Evolutionary conservation across 2,329 filamentous ascomycete species (phyloP).

Genomic region (Ophiostoma pallidulum): DNA sequence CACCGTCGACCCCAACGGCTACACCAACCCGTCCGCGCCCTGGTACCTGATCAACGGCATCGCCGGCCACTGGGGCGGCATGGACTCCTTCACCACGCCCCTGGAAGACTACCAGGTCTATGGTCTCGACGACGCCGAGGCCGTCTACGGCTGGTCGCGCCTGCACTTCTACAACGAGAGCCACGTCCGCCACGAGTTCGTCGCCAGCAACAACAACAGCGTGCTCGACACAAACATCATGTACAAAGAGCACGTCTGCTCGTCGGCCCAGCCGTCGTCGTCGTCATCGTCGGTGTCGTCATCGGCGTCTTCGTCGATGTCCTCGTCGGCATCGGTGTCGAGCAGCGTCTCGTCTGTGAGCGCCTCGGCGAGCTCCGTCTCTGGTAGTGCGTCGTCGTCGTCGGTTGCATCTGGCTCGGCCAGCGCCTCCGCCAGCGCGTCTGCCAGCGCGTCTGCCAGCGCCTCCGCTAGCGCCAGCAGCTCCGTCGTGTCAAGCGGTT

Average conservation of each 20-base stretch:
- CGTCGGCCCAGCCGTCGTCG: not conserved
- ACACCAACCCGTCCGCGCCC: constrained; percentile 17
- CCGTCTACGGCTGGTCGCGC: constrained; percentile 28
- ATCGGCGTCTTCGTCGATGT: not conserved
- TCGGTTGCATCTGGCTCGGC: too few species aligned
- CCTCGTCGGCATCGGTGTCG: not conserved
- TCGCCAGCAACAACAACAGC: constrained; percentile 23
- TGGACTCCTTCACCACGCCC: constrained; percentile 15
- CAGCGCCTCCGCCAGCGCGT: not conserved
- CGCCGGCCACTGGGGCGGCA: constrained; percentile 20
- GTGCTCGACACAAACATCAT: constrained; percentile 25
- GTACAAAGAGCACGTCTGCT: constrained; percentile 15
- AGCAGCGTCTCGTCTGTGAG: not conserved
- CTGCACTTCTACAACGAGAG: constrained; percentile 32
- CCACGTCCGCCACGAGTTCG: constrained; percentile 29
- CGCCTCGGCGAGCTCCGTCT: not conserved
- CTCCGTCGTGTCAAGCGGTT: not conserved
- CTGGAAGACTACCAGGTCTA: constrained; percentile 18
- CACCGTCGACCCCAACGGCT: constrained; percentile 17
- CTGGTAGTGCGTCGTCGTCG: not conserved
- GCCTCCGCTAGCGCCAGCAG: too few species aligned
- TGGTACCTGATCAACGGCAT: constrained; percentile 23
- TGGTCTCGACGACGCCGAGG: constrained; percentile 22
- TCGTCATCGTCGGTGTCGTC: not conserved
- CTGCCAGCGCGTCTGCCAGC: not conserved